A percentile compares a stretch with the other conserved stretches of the same genome.
Conservation (phyloP, 106 monocot genomes). For the Dioscorea dumetorum region DNA sequence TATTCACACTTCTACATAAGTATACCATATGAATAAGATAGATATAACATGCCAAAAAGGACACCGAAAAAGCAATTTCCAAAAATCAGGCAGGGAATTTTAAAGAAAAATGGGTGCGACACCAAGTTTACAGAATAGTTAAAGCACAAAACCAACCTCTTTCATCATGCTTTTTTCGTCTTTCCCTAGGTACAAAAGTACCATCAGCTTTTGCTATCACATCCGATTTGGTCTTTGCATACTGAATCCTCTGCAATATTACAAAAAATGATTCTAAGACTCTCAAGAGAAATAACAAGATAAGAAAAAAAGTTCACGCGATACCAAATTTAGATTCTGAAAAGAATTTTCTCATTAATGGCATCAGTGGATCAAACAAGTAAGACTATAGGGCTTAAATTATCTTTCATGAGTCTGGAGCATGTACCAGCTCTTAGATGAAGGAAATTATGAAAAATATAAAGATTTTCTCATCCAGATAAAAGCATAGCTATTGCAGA, state of each 20-base stretch:
- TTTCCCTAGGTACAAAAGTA: conserved; percentile 95
- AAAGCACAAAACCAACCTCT: conserved; percentile 42
- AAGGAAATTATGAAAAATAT: too few species aligned
- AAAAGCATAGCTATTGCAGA: too few species aligned
- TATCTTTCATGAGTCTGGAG: too few species aligned
- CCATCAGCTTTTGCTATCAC: conserved; percentile 95
- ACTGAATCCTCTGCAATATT: conserved; percentile 75
- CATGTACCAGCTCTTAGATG: too few species aligned
- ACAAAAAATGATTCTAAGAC: neutral
- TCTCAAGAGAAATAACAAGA: neutral
- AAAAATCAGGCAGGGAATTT: too few species aligned
- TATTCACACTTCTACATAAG: too few species aligned
- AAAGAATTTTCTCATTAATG: neutral
- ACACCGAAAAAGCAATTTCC: neutral
- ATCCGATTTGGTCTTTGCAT: conserved; percentile 98
- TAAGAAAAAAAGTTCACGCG: too few species aligned
- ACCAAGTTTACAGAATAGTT: neutral
- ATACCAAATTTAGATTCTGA: neutral
- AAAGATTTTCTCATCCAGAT: too few species aligned
- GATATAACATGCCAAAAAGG: neutral
- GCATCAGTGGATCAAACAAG: too few species aligned
- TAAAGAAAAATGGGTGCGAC: neutral
- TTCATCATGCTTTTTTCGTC: conserved; percentile 74
- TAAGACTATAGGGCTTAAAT: too few species aligned
- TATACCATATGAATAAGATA: too few species aligned